phyloP scores from a whole-genome alignment of 1,284 basidiomycete species.

The Thecaphora thlaspeos region DNA sequence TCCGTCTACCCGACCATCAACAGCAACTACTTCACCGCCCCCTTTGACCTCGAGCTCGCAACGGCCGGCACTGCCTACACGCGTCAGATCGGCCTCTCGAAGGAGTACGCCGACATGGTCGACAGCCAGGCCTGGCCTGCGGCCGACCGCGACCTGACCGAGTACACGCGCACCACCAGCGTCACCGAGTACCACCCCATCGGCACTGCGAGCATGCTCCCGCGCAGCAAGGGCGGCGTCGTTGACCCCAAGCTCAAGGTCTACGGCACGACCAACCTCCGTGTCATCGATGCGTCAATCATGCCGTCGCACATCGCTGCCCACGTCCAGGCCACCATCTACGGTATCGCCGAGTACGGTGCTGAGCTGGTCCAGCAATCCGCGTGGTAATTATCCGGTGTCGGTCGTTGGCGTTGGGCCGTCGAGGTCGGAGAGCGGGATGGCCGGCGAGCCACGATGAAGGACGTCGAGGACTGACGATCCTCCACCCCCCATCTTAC shows the following conservation, averaged over 20 bases:
- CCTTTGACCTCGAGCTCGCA: conserved; percentile 41
- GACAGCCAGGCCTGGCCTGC: conserved; percentile 41
- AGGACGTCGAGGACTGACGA: no score
- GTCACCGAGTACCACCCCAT: conserved; percentile 61
- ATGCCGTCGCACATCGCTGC: conserved; percentile 58
- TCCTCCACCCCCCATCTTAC: no score
- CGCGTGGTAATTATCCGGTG: no score
- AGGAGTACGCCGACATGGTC: conserved; percentile 35
- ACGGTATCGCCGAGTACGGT: conserved; percentile 59
- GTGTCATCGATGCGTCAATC: conserved; percentile 59
- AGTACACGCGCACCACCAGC: conserved; percentile 53
- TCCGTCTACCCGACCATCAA: conserved; percentile 67
- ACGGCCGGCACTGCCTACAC: conserved; percentile 47
- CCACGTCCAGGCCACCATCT: conserved; percentile 63
- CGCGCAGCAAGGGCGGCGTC: conserved; percentile 66
- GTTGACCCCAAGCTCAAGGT: conserved; percentile 68
- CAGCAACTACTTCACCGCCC: conserved; percentile 63
- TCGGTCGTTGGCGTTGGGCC: no score
- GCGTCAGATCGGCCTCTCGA: conserved; percentile 33
- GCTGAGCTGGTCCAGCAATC: conserved; percentile 40
- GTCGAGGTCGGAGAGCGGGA: no score
- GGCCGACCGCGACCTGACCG: conserved; percentile 36
- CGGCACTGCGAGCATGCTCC: conserved; percentile 68
- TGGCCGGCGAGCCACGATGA: no score
- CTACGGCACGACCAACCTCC: conserved; percentile 68